These are phyloP conservation scores for Glycine latifolia DNA, from an alignment of 306 rosid genomes.

Conservation along the genomic window DNA sequence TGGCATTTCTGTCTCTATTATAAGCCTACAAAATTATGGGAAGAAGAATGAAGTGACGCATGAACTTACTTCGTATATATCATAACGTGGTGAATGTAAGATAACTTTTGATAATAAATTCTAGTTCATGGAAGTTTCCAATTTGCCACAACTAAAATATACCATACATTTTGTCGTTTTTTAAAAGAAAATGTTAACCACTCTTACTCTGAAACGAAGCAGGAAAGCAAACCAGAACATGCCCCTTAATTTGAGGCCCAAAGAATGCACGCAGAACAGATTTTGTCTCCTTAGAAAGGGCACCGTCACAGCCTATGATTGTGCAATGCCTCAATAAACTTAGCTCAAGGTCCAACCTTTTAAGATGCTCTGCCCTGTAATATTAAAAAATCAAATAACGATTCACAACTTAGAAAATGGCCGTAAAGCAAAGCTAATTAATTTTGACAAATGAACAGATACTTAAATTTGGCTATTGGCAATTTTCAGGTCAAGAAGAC, in stretches of 20 bases:
- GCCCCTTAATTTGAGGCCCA: conserved; percentile 11
- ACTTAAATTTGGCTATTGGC: neutral
- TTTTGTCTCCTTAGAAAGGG: neutral
- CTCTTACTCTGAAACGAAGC: conserved; percentile 15
- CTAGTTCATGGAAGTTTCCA: neutral
- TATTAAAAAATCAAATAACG: conserved; percentile 22
- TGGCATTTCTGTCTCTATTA: neutral
- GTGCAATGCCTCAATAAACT: conserved; percentile 27
- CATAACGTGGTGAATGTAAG: neutral
- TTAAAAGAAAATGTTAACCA: conserved; percentile 13
- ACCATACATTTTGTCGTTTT: neutral
- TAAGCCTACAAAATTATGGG: neutral
- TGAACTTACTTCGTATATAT: neutral
- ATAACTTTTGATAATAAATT: conserved; percentile 5
- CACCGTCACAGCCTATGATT: conserved; percentile 32
- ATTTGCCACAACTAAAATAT: conserved; percentile 29
- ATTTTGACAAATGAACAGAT: neutral
- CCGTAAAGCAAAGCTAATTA: neutral
- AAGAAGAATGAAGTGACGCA: neutral
- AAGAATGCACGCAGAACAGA: neutral
- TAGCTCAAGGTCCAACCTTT: neutral
- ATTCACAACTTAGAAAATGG: neutral
- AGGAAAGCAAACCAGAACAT: conserved; percentile 31
- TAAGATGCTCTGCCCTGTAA: conserved; percentile 29
- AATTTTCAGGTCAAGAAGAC: neutral